phyloP scores from a whole-genome alignment of 2,329 filamentous ascomycete species.

The Tolypocladium cylindrosporum region DNA sequence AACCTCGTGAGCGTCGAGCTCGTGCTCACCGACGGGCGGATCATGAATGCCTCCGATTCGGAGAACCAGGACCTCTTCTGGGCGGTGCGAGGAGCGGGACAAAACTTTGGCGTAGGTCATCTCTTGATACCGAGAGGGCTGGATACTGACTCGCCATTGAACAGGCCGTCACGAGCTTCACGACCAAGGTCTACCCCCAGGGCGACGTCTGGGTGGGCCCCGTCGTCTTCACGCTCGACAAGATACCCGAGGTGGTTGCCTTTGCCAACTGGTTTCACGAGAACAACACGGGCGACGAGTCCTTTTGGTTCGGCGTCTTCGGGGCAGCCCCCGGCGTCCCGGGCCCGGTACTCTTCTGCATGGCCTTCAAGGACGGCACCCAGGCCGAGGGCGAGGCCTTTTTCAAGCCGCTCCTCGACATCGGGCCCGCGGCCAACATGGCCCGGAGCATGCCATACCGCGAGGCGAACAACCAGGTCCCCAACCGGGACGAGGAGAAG shows the following conservation, averaged over 20 bases:
- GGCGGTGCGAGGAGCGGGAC: slow-evolving; percentile 29
- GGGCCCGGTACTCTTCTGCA: background rate
- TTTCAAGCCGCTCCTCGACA: slow-evolving; percentile 23
- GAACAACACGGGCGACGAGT: slow-evolving; percentile 12
- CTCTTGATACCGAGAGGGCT: background rate
- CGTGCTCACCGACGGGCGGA: slow-evolving; percentile 25
- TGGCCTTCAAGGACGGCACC: slow-evolving; percentile 14
- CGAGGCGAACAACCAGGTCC: slow-evolving; percentile 23
- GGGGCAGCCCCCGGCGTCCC: slow-evolving; percentile 15
- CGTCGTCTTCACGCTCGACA: slow-evolving; percentile 13
- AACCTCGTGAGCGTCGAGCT: slow-evolving; percentile 27
- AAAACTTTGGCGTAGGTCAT: slow-evolving; percentile 27
- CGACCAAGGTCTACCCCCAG: slow-evolving; percentile 19
- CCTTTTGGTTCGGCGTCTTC: slow-evolving; percentile 13
- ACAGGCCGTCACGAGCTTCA: slow-evolving; percentile 24
- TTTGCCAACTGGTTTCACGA: slow-evolving; percentile 18
- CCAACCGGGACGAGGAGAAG: slow-evolving; percentile 18
- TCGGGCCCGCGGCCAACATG: slow-evolving; percentile 23
- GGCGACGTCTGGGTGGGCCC: slow-evolving; percentile 20
- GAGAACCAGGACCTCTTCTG: slow-evolving; percentile 34
- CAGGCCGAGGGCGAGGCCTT: slow-evolving; percentile 20
- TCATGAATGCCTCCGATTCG: slow-evolving; percentile 26
- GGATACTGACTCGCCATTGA: background rate
- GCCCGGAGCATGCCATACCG: slow-evolving; percentile 27
- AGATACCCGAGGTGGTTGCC: slow-evolving; percentile 16